Percentiles rank a stretch among this genome's conserved stretches.
These are phyloP conservation scores for Vaccinium corymbosum DNA, from an alignment of 148 eudicot species.

Conservation along the genomic window DNA sequence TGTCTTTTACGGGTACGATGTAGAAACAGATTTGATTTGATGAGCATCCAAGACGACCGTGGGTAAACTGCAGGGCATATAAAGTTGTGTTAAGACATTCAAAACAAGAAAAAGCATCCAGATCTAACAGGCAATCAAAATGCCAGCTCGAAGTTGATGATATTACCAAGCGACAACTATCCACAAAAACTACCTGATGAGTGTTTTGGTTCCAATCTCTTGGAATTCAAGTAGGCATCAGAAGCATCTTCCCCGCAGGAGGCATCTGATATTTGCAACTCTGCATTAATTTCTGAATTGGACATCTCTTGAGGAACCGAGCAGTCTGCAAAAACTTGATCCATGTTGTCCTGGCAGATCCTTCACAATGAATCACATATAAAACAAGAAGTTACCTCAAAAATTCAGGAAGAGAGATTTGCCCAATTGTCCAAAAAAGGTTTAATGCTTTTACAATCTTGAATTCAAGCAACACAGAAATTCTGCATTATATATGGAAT, in stretches of 20 bases:
- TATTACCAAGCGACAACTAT: slow-evolving; percentile 8
- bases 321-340: slow-evolving; percentile 79
- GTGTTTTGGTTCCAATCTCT: slow-evolving; percentile 33
- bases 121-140: slow-evolving; percentile 8
- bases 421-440: background rate
- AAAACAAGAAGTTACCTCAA: slow-evolving; percentile 15
- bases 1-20: slow-evolving; percentile 82
- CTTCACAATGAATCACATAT: slow-evolving; percentile 35
- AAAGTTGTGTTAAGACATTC: slow-evolving; percentile 10
- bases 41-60: slow-evolving; percentile 69
- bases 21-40: slow-evolving; percentile 76
- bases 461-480: background rate
- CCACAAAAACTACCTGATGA: slow-evolving; percentile 44
- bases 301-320: slow-evolving; percentile 91
- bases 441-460: background rate
- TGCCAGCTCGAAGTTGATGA: background rate
- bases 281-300: slow-evolving; percentile 81
- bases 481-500: background rate
- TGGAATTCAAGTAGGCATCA: slow-evolving; percentile 33
- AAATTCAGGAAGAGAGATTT: background rate
- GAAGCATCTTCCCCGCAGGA: slow-evolving; percentile 65
- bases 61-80: slow-evolving; percentile 40
- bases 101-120: slow-evolving; percentile 7
- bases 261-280: slow-evolving; percentile 83
- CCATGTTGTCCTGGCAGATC: slow-evolving; percentile 88